These are phyloP conservation scores for Dothideomycetes sp. DNA, from an alignment of 2,329 filamentous ascomycete genomes.

Conservation along the genomic window DNA sequence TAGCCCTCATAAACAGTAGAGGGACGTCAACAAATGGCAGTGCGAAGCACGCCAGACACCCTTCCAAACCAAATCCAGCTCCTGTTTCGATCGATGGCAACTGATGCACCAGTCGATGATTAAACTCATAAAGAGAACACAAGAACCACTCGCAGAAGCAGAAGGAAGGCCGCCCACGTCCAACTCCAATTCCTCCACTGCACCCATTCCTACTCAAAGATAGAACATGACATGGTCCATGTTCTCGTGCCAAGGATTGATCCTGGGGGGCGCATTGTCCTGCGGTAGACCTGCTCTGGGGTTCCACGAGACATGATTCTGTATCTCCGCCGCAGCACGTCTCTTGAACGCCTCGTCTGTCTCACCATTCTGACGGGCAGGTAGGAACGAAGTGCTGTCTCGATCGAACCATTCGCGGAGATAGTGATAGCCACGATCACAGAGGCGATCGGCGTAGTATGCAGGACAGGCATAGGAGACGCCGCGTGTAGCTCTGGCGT, in stretches of 20 bases:
- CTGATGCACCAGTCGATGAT: too few species aligned
- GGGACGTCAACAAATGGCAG: too few species aligned
- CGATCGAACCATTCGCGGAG: conserved; percentile 11
- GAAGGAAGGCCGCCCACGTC: too few species aligned
- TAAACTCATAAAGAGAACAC: too few species aligned
- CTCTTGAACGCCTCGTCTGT: conserved; percentile 2
- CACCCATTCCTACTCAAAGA: too few species aligned
- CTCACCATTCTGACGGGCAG: conserved; percentile 1
- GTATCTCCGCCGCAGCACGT: neutral
- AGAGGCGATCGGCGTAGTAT: conserved; percentile 29
- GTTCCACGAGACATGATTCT: neutral
- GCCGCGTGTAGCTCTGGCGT: conserved; percentile 18
- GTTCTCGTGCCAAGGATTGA: conserved; percentile 17
- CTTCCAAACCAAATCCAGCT: too few species aligned
- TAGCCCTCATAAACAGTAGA: too few species aligned
- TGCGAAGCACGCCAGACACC: too few species aligned
- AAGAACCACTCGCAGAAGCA: too few species aligned
- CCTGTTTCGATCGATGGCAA: too few species aligned
- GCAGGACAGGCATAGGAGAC: conserved; percentile 26
- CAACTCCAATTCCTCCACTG: too few species aligned
- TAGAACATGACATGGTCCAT: conserved; percentile 20
- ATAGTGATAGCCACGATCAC: conserved; percentile 24
- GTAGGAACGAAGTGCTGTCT: neutral
- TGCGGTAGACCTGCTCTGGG: neutral
- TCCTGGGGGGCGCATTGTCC: neutral